phyloP scores from a whole-genome alignment of 129 eudicot genomes.

The Erigeron canadensis region DNA sequence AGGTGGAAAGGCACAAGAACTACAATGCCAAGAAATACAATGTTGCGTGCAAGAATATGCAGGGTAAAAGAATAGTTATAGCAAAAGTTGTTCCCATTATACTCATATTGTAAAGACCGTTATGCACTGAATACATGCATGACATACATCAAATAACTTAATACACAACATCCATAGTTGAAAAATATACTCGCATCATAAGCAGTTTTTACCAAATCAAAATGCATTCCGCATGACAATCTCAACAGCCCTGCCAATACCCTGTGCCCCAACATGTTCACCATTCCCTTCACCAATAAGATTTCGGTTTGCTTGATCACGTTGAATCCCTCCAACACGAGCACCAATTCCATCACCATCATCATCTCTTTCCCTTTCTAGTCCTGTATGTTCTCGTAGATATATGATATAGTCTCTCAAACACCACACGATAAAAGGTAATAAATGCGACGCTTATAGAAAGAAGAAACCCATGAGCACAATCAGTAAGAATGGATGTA shows the following conservation, averaged over 20 bases:
- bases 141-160: too few relatives aligned
- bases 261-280: conserved; percentile 85
- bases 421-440: conserved; percentile 81
- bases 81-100: too few relatives aligned
- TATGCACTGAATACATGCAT: too few relatives aligned
- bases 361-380: conserved; percentile 82
- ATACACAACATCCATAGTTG: background rate
- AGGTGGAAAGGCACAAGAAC: conserved; percentile 82
- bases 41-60: conserved; percentile 97
- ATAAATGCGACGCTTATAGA: conserved; percentile 93
- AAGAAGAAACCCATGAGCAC: conserved; percentile 88
- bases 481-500: conserved; percentile 72
- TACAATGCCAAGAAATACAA: conserved; percentile 90
- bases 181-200: conserved; percentile 68
- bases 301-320: conserved; percentile 64
- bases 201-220: conserved; percentile 94
- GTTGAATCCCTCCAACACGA: conserved; percentile 73
- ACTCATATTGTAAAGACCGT: too few relatives aligned
- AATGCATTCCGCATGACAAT: conserved; percentile 78
- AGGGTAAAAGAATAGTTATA: background rate
- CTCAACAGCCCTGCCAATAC: conserved; percentile 90
- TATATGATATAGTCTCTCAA: conserved; percentile 88
- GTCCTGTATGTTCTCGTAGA: conserved; percentile 84
- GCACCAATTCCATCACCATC: conserved; percentile 88
- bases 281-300: conserved; percentile 67